Percentiles rank a stretch among this genome's conserved stretches.
phyloP scores from a whole-genome alignment of 192 early-diverging fungal genomes.

The Linnemannia elongata region DNA sequence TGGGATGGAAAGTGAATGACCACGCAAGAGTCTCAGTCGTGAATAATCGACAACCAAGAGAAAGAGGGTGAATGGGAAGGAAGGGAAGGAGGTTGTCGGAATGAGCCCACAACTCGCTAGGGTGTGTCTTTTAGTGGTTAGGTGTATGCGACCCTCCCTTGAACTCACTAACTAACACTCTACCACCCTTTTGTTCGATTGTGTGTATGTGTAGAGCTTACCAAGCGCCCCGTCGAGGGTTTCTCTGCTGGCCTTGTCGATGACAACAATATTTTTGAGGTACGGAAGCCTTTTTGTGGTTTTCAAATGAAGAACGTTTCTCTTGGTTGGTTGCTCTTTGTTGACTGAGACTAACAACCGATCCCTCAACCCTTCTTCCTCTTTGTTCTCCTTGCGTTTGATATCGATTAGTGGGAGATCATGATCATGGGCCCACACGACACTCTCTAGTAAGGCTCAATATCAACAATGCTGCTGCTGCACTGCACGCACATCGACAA shows the following conservation, averaged over 20 bases:
- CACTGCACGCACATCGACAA: neutral
- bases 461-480: neutral
- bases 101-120: neutral
- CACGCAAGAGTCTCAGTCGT: neutral
- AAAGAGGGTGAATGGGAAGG: neutral
- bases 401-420: constrained; percentile 80
- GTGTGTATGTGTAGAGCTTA: constrained; percentile 72
- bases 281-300: constrained; percentile 29
- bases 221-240: constrained; percentile 77
- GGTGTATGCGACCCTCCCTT: neutral
- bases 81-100: neutral
- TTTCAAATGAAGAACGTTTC: neutral
- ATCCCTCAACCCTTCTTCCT: neutral
- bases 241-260: constrained; percentile 95
- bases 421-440: constrained; percentile 92
- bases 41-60: neutral
- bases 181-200: neutral
- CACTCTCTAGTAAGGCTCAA: constrained; percentile 81
- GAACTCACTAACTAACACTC: neutral
- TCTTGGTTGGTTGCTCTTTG: constrained; percentile 5
- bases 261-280: constrained; percentile 90
- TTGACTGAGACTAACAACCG: neutral
- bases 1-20: neutral
- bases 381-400: neutral
- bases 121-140: neutral